A percentile compares a stretch with the other conserved stretches of the same genome.
Evolutionary conservation across 108 stramenopile species (phyloP).

Genomic region (Skeletonema marinoi): DNA sequence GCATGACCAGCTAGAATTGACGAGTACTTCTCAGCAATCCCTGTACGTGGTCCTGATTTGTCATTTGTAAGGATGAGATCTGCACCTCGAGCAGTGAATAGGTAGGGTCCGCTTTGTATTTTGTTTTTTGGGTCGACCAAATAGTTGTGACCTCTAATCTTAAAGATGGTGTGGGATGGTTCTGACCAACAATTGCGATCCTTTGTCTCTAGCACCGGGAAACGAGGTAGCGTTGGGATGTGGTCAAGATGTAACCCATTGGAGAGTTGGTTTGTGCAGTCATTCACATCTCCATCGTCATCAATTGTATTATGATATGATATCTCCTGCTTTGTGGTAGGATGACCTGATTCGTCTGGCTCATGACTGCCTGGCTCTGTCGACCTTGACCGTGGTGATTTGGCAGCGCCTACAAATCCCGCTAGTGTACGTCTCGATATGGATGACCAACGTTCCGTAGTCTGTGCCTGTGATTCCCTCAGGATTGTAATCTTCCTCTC

Average conservation of each 20-base stretch:
- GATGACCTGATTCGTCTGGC: neutral
- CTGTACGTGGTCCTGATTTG: conserved; percentile 12
- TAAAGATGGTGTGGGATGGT: conserved; percentile 57
- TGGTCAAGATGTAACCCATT: neutral
- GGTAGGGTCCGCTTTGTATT: conserved; percentile 58
- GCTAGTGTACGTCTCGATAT: neutral
- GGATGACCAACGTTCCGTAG: neutral
- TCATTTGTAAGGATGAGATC: conserved; percentile 82
- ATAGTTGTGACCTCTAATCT: conserved; percentile 73
- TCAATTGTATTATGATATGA: neutral
- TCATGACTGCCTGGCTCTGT: neutral
- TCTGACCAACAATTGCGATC: conserved; percentile 80
- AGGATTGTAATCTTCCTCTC: neutral
- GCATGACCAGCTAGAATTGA: conserved; percentile 69
- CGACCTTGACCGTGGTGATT: neutral
- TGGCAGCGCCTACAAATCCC: neutral
- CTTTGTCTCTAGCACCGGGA: conserved; percentile 35
- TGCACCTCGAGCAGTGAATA: conserved; percentile 68
- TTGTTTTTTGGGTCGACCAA: conserved; percentile 68
- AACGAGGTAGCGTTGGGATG: conserved; percentile 31
- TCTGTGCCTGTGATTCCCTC: neutral
- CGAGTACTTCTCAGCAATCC: conserved; percentile 28
- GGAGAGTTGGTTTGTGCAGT: neutral
- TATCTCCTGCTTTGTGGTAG: neutral
- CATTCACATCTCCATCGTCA: neutral